Evolutionary conservation across 2,329 filamentous ascomycete species (phyloP).

Genomic region (Tolypocladium cylindrosporum): DNA sequence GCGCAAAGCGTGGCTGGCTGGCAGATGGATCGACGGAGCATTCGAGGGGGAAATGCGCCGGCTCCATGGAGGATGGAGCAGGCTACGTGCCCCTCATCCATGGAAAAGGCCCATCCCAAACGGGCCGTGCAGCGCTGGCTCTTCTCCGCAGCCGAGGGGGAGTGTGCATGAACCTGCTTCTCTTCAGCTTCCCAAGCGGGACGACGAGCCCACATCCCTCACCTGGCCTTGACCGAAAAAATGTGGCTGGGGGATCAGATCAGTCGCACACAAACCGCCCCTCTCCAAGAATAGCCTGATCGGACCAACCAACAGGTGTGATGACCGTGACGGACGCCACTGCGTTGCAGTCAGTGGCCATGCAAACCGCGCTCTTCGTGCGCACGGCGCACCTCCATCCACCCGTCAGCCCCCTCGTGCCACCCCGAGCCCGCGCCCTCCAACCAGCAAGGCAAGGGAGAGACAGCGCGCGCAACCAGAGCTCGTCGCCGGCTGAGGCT

Average conservation of each 20-base stretch:
- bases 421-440: neutral
- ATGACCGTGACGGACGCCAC: neutral
- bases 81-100: neutral
- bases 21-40: neutral
- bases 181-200: neutral
- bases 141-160: neutral
- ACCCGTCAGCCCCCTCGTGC: neutral
- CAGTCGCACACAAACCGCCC: neutral
- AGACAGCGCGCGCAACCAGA: neutral
- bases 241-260: neutral
- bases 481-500: neutral
- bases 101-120: neutral
- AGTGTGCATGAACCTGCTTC: conserved; percentile 1
- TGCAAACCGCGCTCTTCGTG: neutral
- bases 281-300: neutral
- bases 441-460: neutral
- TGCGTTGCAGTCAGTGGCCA: neutral
- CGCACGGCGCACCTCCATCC: neutral
- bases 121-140: neutral
- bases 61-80: too few relatives aligned
- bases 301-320: neutral
- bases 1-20: neutral
- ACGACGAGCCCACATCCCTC: neutral
- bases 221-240: neutral
- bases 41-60: neutral